Percentiles rank a stretch among this genome's conserved stretches.
phyloP scores from a whole-genome alignment of 768 basidiomycete genomes.

The Pilatotrama ljubarskyi region DNA sequence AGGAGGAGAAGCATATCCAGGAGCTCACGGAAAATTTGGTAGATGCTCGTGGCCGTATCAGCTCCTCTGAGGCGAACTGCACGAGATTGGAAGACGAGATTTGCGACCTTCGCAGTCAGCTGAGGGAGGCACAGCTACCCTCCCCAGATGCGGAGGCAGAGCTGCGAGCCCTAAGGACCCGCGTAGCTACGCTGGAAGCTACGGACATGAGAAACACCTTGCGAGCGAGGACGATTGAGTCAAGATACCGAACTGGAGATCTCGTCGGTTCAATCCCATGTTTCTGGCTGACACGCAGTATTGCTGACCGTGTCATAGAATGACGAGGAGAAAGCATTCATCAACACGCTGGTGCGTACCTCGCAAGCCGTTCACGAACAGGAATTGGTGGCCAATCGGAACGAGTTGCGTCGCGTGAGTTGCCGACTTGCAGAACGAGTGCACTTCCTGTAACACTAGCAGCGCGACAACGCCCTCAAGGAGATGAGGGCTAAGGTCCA shows the following conservation, averaged over 20 bases:
- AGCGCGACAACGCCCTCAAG: constrained; percentile 36
- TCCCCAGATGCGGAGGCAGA: constrained; percentile 24
- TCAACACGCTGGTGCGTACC: constrained; percentile 32
- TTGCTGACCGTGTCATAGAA: constrained; percentile 19
- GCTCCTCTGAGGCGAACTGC: constrained; percentile 20
- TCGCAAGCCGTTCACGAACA: constrained; percentile 36
- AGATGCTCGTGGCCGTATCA: constrained; percentile 17
- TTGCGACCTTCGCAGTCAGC: constrained; percentile 18
- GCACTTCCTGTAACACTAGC: neutral
- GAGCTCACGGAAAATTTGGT: constrained; percentile 22
- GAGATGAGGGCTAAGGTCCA: constrained; percentile 32
- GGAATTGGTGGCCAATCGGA: constrained; percentile 35
- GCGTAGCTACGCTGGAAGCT: constrained; percentile 24
- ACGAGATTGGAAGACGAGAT: constrained; percentile 20
- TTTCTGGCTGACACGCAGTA: neutral
- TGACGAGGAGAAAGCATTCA: constrained; percentile 35
- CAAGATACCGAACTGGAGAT: constrained; percentile 33
- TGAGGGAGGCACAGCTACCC: constrained; percentile 22
- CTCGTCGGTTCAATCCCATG: constrained; percentile 22
- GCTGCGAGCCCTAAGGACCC: constrained; percentile 25
- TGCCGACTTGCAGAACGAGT: neutral
- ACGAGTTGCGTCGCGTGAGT: constrained; percentile 36
- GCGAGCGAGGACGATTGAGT: constrained; percentile 29
- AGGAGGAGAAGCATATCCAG: constrained; percentile 16
- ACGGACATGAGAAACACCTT: constrained; percentile 21